A percentile compares a stretch with the other conserved stretches of the same genome.
phyloP scores from a whole-genome alignment of 768 basidiomycete species.

The Suillus ampliporus region DNA sequence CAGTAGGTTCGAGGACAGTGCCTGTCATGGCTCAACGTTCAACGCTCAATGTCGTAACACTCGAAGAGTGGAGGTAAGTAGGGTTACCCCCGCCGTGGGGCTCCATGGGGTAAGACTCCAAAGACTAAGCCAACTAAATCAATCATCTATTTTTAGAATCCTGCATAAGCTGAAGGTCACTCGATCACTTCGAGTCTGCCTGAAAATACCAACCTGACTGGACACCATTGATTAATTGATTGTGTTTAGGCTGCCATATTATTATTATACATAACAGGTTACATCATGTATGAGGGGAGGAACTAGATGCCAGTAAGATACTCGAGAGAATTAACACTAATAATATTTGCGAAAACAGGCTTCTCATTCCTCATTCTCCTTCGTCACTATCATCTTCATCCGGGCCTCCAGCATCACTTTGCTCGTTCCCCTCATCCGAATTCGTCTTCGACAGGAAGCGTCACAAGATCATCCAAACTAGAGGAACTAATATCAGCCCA shows the following conservation, averaged over 20 bases:
- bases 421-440: slow-evolving; percentile 18
- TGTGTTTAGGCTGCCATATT: too few species aligned
- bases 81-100: too few species aligned
- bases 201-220: too few species aligned
- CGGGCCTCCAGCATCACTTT: neutral
- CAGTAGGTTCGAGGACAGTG: neutral
- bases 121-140: too few species aligned
- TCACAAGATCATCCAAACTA: slow-evolving; percentile 79
- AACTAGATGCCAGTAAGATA: slow-evolving; percentile 4
- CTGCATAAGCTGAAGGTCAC: too few species aligned
- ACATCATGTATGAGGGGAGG: neutral
- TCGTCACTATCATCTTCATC: neutral
- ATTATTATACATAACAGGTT: neutral
- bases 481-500: neutral
- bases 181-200: too few species aligned
- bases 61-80: neutral
- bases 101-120: too few species aligned
- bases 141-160: too few species aligned
- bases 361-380: neutral
- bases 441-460: slow-evolving; percentile 46
- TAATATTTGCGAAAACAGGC: neutral
- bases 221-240: too few species aligned
- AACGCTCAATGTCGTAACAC: neutral
- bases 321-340: neutral
- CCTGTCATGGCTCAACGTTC: neutral